Percentiles rank a stretch among this genome's conserved stretches.
Evolutionary conservation across 169 alveolate genomes (phyloP).

Genomic region (Cytauxzoon felis): DNA sequence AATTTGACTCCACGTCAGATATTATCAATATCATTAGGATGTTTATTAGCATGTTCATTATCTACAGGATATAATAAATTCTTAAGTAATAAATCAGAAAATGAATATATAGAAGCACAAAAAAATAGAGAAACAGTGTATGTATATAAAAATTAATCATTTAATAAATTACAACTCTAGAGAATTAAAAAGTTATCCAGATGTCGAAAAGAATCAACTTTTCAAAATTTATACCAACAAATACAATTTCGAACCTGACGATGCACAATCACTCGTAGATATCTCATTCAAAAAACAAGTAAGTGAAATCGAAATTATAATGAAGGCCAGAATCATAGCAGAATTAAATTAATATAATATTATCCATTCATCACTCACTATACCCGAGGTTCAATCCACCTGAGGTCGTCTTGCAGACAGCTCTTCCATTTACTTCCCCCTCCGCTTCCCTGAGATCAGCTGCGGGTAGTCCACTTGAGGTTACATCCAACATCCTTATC

Average conservation of each 20-base stretch:
- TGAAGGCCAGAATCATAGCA: no score
- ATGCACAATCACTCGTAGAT: conserved; percentile 81
- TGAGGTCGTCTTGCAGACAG: no score
- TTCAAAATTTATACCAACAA: conserved; percentile 77
- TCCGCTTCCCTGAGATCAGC: no score
- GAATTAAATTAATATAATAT: no score
- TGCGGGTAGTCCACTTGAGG: no score
- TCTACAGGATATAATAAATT: conserved; percentile 88
- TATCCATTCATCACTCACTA: no score
- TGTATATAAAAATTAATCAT: conserved; percentile 34
- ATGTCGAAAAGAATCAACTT: conserved; percentile 85
- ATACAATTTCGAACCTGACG: conserved; percentile 80
- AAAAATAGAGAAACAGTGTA: conserved; percentile 77
- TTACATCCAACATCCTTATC: no score
- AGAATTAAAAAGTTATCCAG: conserved; percentile 87
- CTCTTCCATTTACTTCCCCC: no score
- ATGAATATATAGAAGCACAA: conserved; percentile 75
- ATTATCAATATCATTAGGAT: conserved; percentile 82
- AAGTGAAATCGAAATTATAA: no score
- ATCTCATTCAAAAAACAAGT: conserved; percentile 78
- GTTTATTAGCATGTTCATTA: conserved; percentile 85
- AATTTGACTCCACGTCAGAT: conserved; percentile 80
- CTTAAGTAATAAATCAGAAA: conserved; percentile 79
- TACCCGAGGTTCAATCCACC: no score
- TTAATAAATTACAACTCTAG: conserved; percentile 60